Percentiles rank a stretch among this genome's conserved stretches.
These are phyloP conservation scores for Tuber aestivum DNA, from an alignment of 495 filamentous ascomycete genomes.

Conservation along the genomic window DNA sequence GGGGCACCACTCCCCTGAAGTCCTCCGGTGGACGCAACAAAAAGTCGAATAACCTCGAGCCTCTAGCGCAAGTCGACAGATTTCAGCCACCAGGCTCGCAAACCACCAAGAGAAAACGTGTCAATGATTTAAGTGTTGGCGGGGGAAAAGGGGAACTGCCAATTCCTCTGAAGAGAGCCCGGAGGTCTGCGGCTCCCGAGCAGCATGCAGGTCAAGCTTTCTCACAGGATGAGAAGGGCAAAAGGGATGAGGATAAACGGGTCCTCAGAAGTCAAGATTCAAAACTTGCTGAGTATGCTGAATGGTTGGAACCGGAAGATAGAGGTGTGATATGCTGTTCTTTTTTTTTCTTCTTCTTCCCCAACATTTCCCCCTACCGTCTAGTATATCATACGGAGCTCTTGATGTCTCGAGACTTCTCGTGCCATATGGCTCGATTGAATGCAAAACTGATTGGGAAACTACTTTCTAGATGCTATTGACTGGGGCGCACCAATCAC, in stretches of 20 bases:
- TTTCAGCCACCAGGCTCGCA: slow-evolving; percentile 3
- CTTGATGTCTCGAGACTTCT: not conserved
- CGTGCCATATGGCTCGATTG: not conserved
- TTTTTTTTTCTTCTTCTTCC: not conserved
- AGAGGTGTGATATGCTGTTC: not conserved
- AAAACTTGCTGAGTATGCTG: slow-evolving; percentile 32
- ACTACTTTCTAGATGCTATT: slow-evolving; percentile 4
- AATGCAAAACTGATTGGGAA: not conserved
- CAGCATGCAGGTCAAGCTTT: slow-evolving; percentile 15
- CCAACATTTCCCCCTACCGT: not conserved
- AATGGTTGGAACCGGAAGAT: slow-evolving; percentile 36
- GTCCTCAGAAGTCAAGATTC: slow-evolving; percentile 38
- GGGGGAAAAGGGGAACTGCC: slow-evolving; percentile 41
- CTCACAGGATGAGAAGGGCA: slow-evolving; percentile 25
- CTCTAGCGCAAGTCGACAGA: not conserved
- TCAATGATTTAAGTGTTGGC: slow-evolving; percentile 33
- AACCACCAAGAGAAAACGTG: slow-evolving; percentile 33
- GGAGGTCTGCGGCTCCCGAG: slow-evolving; percentile 24
- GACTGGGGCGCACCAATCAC: slow-evolving; percentile 1
- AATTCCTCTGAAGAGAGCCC: slow-evolving; percentile 32
- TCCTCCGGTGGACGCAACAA: slow-evolving; percentile 28
- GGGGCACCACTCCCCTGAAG: slow-evolving; percentile 6
- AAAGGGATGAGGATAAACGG: slow-evolving; percentile 39
- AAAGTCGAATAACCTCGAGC: slow-evolving; percentile 17
- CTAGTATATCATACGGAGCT: not conserved